phyloP scores from a whole-genome alignment of 352 stramenopile genomes.

The Aphanomyces cochlioides region DNA sequence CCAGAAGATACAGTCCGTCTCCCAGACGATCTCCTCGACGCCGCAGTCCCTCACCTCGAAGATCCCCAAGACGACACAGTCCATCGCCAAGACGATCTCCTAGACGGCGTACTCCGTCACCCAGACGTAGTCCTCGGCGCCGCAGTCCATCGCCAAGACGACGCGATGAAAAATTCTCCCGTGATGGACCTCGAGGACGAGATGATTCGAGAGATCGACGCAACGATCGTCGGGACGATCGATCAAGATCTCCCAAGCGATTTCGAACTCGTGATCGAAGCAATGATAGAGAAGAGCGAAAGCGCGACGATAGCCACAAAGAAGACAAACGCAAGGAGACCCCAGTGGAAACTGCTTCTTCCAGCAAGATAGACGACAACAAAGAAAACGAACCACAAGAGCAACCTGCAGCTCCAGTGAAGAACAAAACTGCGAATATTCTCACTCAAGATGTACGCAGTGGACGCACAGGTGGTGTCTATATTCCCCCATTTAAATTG shows the following conservation, averaged over 20 bases:
- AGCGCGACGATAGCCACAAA: neutral
- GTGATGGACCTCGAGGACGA: neutral
- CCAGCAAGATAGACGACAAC: conserved; percentile 3
- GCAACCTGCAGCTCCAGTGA: conserved; percentile 24
- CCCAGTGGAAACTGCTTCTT: neutral
- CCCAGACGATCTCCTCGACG: neutral
- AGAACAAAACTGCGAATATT: conserved; percentile 34
- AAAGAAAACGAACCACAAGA: conserved; percentile 22
- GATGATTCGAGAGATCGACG: neutral
- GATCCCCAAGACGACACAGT: neutral
- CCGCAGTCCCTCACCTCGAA: conserved; percentile 1
- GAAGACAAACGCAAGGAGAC: neutral
- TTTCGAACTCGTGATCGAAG: conserved; percentile 6
- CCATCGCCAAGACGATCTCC: conserved; percentile 1
- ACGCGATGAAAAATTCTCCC: neutral
- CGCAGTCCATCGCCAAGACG: neutral
- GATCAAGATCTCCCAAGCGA: conserved; percentile 12
- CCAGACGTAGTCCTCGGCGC: neutral
- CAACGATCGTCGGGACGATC: neutral
- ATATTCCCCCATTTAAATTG: conserved; percentile 91
- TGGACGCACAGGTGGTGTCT: conserved; percentile 85
- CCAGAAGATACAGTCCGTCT: neutral
- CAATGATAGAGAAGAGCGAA: neutral
- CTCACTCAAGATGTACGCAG: conserved; percentile 41
- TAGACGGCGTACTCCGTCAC: neutral